A percentile compares a stretch with the other conserved stretches of the same genome.
These are phyloP conservation scores for Trichoderma orchidacearum DNA, from an alignment of 495 filamentous ascomycete species.

Conservation along the genomic window DNA sequence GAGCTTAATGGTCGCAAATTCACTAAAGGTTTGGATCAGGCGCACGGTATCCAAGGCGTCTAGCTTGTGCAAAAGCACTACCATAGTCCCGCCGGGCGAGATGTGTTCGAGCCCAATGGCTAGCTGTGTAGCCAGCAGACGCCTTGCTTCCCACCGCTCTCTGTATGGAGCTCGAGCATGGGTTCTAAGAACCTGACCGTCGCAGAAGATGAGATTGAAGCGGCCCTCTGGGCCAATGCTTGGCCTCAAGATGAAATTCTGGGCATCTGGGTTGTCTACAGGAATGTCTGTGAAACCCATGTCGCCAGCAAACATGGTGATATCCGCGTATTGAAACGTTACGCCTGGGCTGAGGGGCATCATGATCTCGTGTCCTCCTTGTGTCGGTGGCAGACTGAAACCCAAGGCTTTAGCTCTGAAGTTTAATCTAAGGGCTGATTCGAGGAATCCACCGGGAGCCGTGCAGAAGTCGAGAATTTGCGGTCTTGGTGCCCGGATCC, in stretches of 20 bases:
- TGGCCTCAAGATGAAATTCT: constrained; percentile 19
- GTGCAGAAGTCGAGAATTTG: constrained; percentile 42
- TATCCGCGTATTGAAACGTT: constrained; percentile 24
- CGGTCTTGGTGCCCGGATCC: neutral
- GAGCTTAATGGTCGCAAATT: constrained; percentile 28
- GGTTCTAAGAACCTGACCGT: constrained; percentile 39
- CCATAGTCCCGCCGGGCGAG: constrained; percentile 27
- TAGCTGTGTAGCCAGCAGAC: constrained; percentile 30
- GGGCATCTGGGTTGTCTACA: constrained; percentile 24
- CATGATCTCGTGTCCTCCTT: constrained; percentile 31
- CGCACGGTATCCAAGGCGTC: constrained; percentile 26
- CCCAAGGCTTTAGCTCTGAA: constrained; percentile 19
- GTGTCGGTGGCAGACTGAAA: constrained; percentile 25
- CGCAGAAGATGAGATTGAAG: constrained; percentile 44
- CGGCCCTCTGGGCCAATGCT: constrained; percentile 11
- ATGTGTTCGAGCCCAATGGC: constrained; percentile 34
- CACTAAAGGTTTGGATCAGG: constrained; percentile 25
- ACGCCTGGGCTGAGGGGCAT: constrained; percentile 9
- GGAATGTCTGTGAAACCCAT: constrained; percentile 32
- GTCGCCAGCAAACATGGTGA: constrained; percentile 41
- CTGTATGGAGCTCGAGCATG: constrained; percentile 28
- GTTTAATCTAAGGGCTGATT: constrained; percentile 19
- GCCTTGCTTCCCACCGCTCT: constrained; percentile 23
- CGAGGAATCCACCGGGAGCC: constrained; percentile 41
- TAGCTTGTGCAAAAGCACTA: constrained; percentile 37